Conservation (phyloP, 2,329 filamentous ascomycete species). For the Hortaea werneckii region DNA sequence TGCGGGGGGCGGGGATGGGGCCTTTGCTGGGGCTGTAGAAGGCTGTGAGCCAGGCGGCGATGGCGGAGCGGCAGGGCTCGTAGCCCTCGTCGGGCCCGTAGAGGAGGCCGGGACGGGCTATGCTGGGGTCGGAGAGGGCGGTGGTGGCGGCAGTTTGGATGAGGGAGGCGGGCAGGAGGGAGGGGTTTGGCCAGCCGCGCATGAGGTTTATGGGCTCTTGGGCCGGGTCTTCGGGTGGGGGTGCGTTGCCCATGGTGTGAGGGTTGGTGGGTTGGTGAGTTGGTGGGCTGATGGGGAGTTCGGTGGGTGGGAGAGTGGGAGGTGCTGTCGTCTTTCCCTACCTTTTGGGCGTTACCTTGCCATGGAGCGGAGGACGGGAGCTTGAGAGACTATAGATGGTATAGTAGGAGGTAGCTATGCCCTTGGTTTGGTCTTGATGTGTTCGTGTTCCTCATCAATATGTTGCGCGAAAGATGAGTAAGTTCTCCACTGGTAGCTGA, state of each 20-base stretch:
- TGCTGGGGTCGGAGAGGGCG: constrained; percentile 49
- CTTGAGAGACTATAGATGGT: too few species aligned
- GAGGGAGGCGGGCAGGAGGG: constrained; percentile 55
- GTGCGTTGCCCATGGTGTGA: constrained; percentile 1
- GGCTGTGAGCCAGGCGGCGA: constrained; percentile 59
- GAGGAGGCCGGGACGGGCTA: constrained; percentile 55
- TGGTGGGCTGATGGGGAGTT: neutral
- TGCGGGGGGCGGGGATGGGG: constrained; percentile 45
- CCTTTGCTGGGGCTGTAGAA: constrained; percentile 44
- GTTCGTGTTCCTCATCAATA: too few species aligned
- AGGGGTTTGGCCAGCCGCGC: constrained; percentile 56
- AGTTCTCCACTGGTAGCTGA: too few species aligned
- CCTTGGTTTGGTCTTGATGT: too few species aligned
- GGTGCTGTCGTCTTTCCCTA: too few species aligned
- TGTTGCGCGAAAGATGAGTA: too few species aligned
- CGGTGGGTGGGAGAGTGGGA: too few species aligned
- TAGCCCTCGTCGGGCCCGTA: constrained; percentile 75
- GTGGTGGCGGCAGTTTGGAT: constrained; percentile 51
- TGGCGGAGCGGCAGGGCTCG: constrained; percentile 53
- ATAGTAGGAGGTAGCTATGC: too few species aligned
- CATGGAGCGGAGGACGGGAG: too few species aligned
- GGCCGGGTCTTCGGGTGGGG: neutral
- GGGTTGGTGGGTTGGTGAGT: neutral
- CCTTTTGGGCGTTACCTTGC: too few species aligned
- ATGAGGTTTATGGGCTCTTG: constrained; percentile 49